Evolutionary conservation across 495 filamentous ascomycete species (phyloP).

Genomic region (Amphirosellinia nigrospora): DNA sequence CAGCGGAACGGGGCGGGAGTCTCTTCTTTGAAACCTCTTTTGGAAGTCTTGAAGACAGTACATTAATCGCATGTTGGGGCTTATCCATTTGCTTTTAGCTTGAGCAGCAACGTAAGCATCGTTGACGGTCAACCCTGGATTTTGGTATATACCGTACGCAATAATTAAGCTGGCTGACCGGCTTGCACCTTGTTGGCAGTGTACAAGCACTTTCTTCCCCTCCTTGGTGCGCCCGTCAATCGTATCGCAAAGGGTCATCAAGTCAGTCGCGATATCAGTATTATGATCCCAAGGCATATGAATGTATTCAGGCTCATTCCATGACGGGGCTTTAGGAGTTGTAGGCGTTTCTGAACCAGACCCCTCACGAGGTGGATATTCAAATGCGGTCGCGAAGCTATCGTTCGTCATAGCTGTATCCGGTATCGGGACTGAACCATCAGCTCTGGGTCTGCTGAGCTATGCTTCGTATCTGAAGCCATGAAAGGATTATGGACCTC

Average conservation of each 20-base stretch:
- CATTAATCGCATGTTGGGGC: constrained; percentile 97
- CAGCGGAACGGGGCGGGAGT: constrained; percentile 45
- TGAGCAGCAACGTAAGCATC: constrained; percentile 93
- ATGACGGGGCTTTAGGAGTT: constrained; percentile 62
- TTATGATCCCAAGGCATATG: constrained; percentile 99
- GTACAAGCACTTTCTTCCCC: constrained; percentile 87
- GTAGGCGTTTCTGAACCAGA: constrained; percentile 52
- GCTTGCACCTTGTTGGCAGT: constrained; percentile 96
- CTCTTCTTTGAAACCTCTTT: constrained; percentile 65
- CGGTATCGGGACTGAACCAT: constrained; percentile 58
- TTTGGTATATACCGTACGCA: constrained; percentile 93
- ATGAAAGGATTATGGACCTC: constrained; percentile 91
- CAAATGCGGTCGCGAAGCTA: constrained; percentile 77
- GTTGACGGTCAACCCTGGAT: constrained; percentile 85
- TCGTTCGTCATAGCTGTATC: constrained; percentile 72
- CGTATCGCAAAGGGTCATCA: constrained; percentile 81
- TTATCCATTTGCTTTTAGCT: constrained; percentile 89
- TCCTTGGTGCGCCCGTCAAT: constrained; percentile 80
- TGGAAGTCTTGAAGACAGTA: constrained; percentile 96
- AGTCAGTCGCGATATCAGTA: constrained; percentile 88
- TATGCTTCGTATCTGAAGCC: constrained; percentile 38
- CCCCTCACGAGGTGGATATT: constrained; percentile 52
- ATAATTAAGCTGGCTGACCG: constrained; percentile 96
- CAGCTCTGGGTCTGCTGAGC: constrained; percentile 39
- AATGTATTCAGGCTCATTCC: constrained; percentile 82